These are phyloP conservation scores for Neobulgaria alba DNA, from an alignment of 2,329 filamentous ascomycete genomes.

Conservation along the genomic window DNA sequence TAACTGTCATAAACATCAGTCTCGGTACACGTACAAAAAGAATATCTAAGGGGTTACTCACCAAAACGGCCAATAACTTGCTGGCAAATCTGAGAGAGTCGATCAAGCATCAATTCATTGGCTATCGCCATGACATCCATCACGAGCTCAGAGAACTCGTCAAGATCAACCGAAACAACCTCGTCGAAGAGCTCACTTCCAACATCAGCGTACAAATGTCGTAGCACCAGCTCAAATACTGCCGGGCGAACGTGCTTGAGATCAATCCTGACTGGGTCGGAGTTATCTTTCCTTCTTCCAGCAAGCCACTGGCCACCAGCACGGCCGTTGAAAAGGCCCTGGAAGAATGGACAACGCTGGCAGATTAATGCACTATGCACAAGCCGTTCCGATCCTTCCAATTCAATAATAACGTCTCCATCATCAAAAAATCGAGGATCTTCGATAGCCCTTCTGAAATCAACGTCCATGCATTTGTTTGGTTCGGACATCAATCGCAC, in stretches of 20 bases:
- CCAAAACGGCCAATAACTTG: conserved; percentile 70
- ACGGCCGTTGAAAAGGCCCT: conserved; percentile 81
- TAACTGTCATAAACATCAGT: conserved; percentile 40
- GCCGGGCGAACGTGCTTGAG: conserved; percentile 68
- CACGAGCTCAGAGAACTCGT: conserved; percentile 81
- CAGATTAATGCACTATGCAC: conserved; percentile 76
- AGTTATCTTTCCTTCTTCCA: conserved; percentile 47
- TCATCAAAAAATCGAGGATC: conserved; percentile 68
- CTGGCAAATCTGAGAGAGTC: conserved; percentile 84
- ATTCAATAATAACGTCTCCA: conserved; percentile 69
- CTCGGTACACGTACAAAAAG: background rate
- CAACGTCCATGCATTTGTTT: conserved; percentile 53
- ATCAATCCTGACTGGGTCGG: conserved; percentile 59
- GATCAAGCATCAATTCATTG: conserved; percentile 92
- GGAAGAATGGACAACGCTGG: conserved; percentile 83
- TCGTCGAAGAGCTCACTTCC: conserved; percentile 76
- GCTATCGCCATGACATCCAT: conserved; percentile 84
- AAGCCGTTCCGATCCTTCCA: conserved; percentile 62
- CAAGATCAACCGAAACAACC: conserved; percentile 60
- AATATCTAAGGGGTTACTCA: conserved; percentile 29
- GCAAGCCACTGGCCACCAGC: conserved; percentile 79
- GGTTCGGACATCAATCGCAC: conserved; percentile 66
- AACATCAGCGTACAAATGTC: conserved; percentile 74
- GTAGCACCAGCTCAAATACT: conserved; percentile 71
- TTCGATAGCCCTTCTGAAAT: conserved; percentile 61